Evolutionary conservation across 768 basidiomycete species (phyloP).

Genomic region (Russula virescens): DNA sequence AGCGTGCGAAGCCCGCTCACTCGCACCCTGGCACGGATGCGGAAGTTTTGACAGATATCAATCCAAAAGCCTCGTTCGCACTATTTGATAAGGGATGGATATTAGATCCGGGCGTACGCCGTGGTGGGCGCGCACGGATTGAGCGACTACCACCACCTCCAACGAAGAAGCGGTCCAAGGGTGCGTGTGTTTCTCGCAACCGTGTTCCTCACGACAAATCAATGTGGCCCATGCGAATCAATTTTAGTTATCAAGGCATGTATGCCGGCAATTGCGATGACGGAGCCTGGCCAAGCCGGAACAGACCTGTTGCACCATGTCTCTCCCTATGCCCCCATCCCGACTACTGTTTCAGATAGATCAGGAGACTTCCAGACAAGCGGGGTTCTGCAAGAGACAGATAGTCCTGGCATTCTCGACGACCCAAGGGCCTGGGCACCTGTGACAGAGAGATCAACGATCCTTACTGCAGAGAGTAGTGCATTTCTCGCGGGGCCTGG

Average conservation of each 20-base stretch:
- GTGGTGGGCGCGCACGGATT: constrained; percentile 49
- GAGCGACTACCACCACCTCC: constrained; percentile 45
- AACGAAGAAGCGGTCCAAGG: constrained; percentile 33
- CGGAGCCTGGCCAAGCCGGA: neutral
- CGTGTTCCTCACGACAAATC: neutral
- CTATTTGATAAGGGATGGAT: constrained; percentile 89
- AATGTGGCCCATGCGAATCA: constrained; percentile 11
- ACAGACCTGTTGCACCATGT: neutral
- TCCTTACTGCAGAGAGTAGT: neutral
- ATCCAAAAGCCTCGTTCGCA: constrained; percentile 65
- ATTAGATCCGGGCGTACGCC: constrained; percentile 63
- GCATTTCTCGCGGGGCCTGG: constrained; percentile 16
- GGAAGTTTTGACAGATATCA: constrained; percentile 64
- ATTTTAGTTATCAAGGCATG: constrained; percentile 1
- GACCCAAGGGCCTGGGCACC: neutral
- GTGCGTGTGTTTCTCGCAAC: constrained; percentile 48
- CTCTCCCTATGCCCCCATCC: neutral
- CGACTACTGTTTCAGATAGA: neutral
- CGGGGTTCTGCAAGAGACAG: neutral
- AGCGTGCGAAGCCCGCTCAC: constrained; percentile 16
- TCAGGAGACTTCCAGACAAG: neutral
- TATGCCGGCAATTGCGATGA: neutral
- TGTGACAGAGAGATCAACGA: neutral
- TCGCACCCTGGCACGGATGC: constrained; percentile 39
- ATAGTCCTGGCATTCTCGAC: neutral